Evolutionary conservation across 176 grass and related monocot genomes (phyloP), one percentile per base, ranked within the genome.

Genomic region (Tillandsia leiboldiana): DNA sequence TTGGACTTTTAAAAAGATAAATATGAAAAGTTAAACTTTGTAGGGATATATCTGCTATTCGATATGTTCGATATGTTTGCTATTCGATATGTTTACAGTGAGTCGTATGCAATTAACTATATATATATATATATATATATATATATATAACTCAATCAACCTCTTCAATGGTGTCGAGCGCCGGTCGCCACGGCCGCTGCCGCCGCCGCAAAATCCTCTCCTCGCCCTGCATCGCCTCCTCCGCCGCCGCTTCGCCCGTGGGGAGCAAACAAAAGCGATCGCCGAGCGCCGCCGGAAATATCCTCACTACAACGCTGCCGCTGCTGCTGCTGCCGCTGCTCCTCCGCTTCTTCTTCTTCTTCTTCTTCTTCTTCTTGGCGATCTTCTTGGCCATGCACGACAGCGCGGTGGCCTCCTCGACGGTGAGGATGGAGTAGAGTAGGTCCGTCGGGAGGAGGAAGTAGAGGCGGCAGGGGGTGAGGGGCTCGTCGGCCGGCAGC

Each of bases 401-500:
- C 47, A 92, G 78, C 29, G 79, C 70, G 72, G 78, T 80, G 89
- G 90, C 87, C 84, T 97, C 94, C 18, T 93, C 94, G 53, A 87
- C 74, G 15, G 94, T 97, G 80, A 97, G 94, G 61, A 97, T 89
- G 61, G 94, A 97, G 82, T 92, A 97, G 54, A 97, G 79, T 81
- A 97, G 92, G 86, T 92, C 94, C 75, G 92, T 78, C 15, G 89
- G 94, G 10, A 97, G 89, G 9, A 97, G 84, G 74, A 92, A 93
- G 86, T 97, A 97, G 0, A 84, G 64, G 24, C 58, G 86, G 52
- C 61, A 77, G 49, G 83, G 79, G 58, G 81, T 50, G 72, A 97
- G 94, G 73, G 80, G 29, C 78, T 87, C 84, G 61, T 92, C 89
- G 1, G 82, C 84, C 0, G 57, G 66, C 1, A 97, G 71, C 0